phyloP scores from a whole-genome alignment of 2,329 filamentous ascomycete genomes.

The Aquanectria penicillioides region DNA sequence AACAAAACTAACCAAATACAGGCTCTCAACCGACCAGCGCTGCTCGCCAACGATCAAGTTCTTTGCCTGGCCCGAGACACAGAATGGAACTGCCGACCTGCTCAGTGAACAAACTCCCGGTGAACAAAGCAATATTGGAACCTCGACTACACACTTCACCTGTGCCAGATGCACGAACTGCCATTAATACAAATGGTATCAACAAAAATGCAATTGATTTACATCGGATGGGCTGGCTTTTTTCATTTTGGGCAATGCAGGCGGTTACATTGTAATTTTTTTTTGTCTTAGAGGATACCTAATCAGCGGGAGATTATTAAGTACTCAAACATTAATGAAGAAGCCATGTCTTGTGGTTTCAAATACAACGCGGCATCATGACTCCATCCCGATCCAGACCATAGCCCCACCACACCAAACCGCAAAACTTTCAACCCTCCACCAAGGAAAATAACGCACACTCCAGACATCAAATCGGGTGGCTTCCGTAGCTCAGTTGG shows the following conservation, averaged over 20 bases:
- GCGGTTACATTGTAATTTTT: too few relatives aligned
- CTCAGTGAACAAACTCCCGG: slow-evolving; percentile 33
- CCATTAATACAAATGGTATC: slow-evolving; percentile 14
- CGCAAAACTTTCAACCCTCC: too few relatives aligned
- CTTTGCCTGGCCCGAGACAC: slow-evolving; percentile 41
- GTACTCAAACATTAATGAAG: too few relatives aligned
- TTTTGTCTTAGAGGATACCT: too few relatives aligned
- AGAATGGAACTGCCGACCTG: slow-evolving; percentile 32
- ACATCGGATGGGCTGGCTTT: not conserved
- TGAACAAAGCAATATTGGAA: too few relatives aligned
- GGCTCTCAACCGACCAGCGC: slow-evolving; percentile 25
- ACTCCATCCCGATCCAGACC: not conserved
- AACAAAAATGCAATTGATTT: not conserved
- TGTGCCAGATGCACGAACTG: slow-evolving; percentile 39
- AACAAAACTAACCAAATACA: slow-evolving; percentile 19
- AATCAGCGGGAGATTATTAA: too few relatives aligned
- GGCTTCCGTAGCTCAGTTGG: slow-evolving; percentile 46
- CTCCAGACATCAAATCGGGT: slow-evolving; percentile 10
- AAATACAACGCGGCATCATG: not conserved
- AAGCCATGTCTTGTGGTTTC: not conserved
- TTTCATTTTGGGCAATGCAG: not conserved
- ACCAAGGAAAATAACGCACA: not conserved
- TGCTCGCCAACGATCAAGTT: slow-evolving; percentile 22
- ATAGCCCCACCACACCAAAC: slow-evolving; percentile 2
- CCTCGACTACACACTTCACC: slow-evolving; percentile 38